Evolutionary conservation across 768 basidiomycete genomes (phyloP).

Genomic region (Trametes cingulata): DNA sequence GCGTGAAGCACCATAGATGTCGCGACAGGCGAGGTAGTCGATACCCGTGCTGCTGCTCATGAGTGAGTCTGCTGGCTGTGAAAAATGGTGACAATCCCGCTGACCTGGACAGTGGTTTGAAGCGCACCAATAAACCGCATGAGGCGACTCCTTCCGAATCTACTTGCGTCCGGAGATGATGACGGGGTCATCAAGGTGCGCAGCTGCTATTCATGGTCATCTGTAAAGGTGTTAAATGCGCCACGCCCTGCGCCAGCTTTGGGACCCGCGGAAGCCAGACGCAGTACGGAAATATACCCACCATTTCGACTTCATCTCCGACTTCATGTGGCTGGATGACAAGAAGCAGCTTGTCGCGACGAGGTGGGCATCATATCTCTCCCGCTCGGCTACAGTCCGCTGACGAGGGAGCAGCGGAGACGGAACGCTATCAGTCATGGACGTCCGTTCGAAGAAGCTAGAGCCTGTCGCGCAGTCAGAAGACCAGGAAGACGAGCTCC

Average conservation of each 20-base stretch:
- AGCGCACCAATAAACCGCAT: constrained; percentile 89
- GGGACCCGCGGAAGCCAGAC: constrained; percentile 79
- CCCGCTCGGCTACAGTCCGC: no score
- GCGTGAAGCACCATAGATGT: constrained; percentile 32
- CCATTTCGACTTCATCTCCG: constrained; percentile 94
- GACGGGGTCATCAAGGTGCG: constrained; percentile 89
- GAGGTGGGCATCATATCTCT: constrained; percentile 61
- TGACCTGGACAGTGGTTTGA: constrained; percentile 24
- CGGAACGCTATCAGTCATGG: constrained; percentile 90
- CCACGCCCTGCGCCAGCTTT: constrained; percentile 54
- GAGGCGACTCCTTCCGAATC: constrained; percentile 64
- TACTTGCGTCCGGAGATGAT: constrained; percentile 88
- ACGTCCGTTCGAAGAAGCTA: constrained; percentile 79
- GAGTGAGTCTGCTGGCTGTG: constrained; percentile 29
- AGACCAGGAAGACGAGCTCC: constrained; percentile 93
- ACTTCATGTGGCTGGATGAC: constrained; percentile 79
- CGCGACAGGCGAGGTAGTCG: constrained; percentile 25
- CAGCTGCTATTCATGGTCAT: background rate
- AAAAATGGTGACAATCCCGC: constrained; percentile 5
- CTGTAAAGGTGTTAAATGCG: no score
- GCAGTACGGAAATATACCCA: constrained; percentile 72
- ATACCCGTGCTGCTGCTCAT: constrained; percentile 29
- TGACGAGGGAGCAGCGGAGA: constrained; percentile 63
- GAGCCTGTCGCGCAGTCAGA: constrained; percentile 85
- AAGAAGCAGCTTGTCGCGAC: constrained; percentile 72